These are phyloP conservation scores for Smittium culicis DNA, from an alignment of 371 early-diverging fungal genomes.

Conservation along the genomic window DNA sequence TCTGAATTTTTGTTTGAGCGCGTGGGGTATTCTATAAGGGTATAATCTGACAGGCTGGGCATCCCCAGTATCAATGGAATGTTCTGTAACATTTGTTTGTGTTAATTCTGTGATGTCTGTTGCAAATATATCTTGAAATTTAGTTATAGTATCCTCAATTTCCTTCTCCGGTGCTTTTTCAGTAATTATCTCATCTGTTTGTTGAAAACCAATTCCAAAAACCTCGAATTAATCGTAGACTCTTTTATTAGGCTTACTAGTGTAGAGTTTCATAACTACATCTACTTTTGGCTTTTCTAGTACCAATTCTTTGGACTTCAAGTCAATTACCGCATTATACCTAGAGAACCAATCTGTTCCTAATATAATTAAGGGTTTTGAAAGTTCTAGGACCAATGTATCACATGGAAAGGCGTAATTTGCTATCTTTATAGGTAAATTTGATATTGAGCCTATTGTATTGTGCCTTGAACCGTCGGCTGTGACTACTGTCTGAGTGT, in stretches of 20 bases:
- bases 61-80: not conserved
- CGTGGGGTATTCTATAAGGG: slow-evolving; percentile 5
- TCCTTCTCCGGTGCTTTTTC: not conserved
- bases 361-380: slow-evolving; percentile 1
- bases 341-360: not conserved
- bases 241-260: not conserved
- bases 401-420: slow-evolving; percentile 3
- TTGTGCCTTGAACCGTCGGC: slow-evolving; percentile 1
- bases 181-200: not conserved
- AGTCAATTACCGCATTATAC: not conserved
- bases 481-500: not conserved
- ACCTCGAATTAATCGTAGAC: not conserved
- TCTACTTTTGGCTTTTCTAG: not conserved
- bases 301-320: not conserved
- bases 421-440: not conserved
- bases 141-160: not conserved
- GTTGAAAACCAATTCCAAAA: not conserved
- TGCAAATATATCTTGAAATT: slow-evolving; percentile 3
- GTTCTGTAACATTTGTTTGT: slow-evolving; percentile 4
- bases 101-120: not conserved
- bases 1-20: not conserved
- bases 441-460: not conserved
- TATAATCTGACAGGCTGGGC: not conserved
- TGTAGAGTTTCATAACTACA: slow-evolving; percentile 3
- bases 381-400: not conserved